Conservation (phyloP, 2,329 filamentous ascomycete species). For the Thermomyces lanuginosus region DNA sequence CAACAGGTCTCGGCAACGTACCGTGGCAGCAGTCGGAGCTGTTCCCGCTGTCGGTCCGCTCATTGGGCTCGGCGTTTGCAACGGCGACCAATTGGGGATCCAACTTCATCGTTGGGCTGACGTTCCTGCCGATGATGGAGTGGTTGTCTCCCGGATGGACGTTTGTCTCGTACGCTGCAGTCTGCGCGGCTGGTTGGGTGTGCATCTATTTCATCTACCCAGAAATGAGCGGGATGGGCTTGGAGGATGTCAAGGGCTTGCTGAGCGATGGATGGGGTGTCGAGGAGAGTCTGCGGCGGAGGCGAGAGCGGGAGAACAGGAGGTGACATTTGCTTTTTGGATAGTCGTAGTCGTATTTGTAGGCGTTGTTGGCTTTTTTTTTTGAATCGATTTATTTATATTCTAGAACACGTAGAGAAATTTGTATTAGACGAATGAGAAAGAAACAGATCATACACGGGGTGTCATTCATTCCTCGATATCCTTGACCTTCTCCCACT, state of each 20-base stretch:
- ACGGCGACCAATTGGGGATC: slow-evolving; percentile 74
- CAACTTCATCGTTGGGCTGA: slow-evolving; percentile 73
- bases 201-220: slow-evolving; percentile 63
- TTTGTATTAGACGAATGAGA: neutral
- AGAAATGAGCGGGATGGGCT: slow-evolving; percentile 63
- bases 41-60: slow-evolving; percentile 53
- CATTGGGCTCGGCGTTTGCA: slow-evolving; percentile 43
- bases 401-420: slow-evolving; percentile 1
- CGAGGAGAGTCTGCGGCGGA: slow-evolving; percentile 25
- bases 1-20: slow-evolving; percentile 75
- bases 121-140: slow-evolving; percentile 79
- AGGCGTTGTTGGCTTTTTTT: neutral
- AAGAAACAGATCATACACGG: neutral
- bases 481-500: slow-evolving; percentile 95
- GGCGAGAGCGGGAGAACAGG: slow-evolving; percentile 4
- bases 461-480: slow-evolving; percentile 55
- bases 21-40: slow-evolving; percentile 94
- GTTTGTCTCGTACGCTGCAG: slow-evolving; percentile 59
- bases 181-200: slow-evolving; percentile 53
- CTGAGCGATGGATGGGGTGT: slow-evolving; percentile 61
- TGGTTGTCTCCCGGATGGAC: slow-evolving; percentile 55
- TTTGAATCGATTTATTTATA: neutral
- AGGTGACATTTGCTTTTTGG: slow-evolving; percentile 5
- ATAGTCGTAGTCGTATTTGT: neutral
- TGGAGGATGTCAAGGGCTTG: slow-evolving; percentile 64